Base-by-base conservation (phyloP, 371 early-diverging fungal genomes). In the Rhizomucor miehei region DNA sequence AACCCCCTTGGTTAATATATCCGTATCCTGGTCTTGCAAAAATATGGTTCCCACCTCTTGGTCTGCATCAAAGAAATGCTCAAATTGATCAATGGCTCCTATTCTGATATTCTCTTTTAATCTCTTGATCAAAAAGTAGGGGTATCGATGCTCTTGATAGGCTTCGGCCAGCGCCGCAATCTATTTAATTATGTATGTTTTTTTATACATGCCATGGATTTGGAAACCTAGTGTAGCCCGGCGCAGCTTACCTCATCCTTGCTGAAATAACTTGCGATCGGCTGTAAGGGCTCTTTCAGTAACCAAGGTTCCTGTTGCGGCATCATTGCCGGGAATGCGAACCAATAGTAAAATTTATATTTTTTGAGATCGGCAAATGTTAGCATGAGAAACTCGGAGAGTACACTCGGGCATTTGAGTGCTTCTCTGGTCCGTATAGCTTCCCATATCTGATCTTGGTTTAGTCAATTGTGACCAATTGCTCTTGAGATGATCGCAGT, bases 341-440 rank as follows among this genome's bases (percentile, higher is more conserved):
- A 90, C 94, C 94, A 94, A 68, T 94, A 94, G 69, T 86, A 88
- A 67, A 90, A 97, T 63, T 85, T 88, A 81, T 92, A 92, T 64
- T 88, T 88, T 63, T 97, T 97, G 54, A 97, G 66, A 70, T 97
- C 95, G 0, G 95, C 93, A 79, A 90, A 95, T 2, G 95, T 85
- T 14, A 95, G 49, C 38, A 93, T 59, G 8, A 90, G 50, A 59
- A 95, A 93, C 4, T 69, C 68, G 41, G 75, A 69, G 29, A 97
- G 73, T 9, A 83, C 50, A 25, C 59, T 62, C 1, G 95, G 93
- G 29, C 80, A 44, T 20, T 62, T 29, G 1, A 87, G 52, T 0
- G 89, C 92, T n/a, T 61, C 62, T 14, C 90, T 89, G 38, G 77
- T 77, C 8, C 52, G 54, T 13, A 95, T 89, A 19, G 75, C 86